Base-by-base conservation (phyloP, 2,329 filamentous ascomycete genomes). In the Trichoderma arundinaceum region DNA sequence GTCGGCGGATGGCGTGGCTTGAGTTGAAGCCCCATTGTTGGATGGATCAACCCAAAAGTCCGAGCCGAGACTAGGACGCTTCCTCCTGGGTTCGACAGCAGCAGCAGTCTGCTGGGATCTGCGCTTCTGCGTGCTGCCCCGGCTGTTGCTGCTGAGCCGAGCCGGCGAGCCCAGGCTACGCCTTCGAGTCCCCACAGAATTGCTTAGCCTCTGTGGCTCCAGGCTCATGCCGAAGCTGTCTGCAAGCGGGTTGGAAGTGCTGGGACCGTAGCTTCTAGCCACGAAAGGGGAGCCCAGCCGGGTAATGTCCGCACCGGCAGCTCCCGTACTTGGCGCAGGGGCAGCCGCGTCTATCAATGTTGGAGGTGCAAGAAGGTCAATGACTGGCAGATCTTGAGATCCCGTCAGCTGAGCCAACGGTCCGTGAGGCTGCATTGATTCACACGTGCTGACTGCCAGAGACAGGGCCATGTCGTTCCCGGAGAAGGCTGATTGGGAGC, bases 391-490 rank as follows among this genome's bases (percentile, higher is more conserved):
- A 13, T 71, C 62, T 41, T 69, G 70, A 15, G 83, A 83, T 62
- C 77, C 78, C n/a, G 85, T 83, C 48, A 90, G 80, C 69, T 86
- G 84, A 2, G 87, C 87, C 63, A 90, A 72, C 9, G 87, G 86
- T 2, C 86, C 87, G 61, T 85, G 78, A 0, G 83, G 84, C 69
- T 89, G 84, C 88, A 90, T 90, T 2, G 83, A 83, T 48, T 88
- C 86, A 1, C 87, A 83, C 1, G 88, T 90, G 76, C 86, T 88
- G 35, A 89, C 77, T 1, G 83, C 81, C 60, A 90, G 79, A 10
- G 88, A 90, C 71, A 89, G 77, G 48, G 83, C 81, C 82, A 90
- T 88, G 68, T 89, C 87, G 46, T 84, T 82, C 10, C 83, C 84
- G 1, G 82, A 86, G 72, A 90, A 90, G 10, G 84, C 76, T 1